A percentile compares a stretch with the other conserved stretches of the same genome.
phyloP scores from a whole-genome alignment of 139 green algal genomes.

The Parachlorella kessleri region DNA sequence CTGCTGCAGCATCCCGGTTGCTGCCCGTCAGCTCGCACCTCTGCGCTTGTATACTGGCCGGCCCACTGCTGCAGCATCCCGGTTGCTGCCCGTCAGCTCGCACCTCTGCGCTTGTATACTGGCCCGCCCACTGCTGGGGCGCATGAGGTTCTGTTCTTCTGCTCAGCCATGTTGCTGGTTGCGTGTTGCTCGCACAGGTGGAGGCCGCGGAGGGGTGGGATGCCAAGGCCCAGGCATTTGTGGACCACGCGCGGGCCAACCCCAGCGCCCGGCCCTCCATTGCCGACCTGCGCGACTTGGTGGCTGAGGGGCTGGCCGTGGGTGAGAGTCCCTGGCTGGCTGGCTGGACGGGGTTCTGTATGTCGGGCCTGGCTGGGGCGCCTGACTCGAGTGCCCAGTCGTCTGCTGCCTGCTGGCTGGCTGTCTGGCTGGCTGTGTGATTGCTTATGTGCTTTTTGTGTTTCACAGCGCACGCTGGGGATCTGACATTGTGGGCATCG shows the following conservation, averaged over 20 bases:
- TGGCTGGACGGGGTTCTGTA: background rate
- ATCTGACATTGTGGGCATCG: no score
- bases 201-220: constrained; percentile 33
- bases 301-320: background rate
- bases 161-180: no score
- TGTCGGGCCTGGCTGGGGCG: background rate
- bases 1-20: background rate
- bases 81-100: background rate
- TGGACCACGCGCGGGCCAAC: constrained; percentile 13
- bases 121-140: no score
- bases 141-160: background rate
- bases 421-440: no score
- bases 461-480: no score
- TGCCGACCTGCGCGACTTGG: background rate
- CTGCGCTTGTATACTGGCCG: no score
- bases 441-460: no score
- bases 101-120: no score
- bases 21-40: background rate
- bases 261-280: background rate
- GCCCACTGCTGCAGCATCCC: no score
- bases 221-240: constrained; percentile 16
- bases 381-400: background rate
- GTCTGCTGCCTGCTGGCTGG: background rate
- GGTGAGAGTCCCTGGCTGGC: background rate
- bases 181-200: constrained; percentile 18